Evolutionary conservation across 495 filamentous ascomycete genomes (phyloP), one percentile per base, ranked within the genome.

Genomic region (Neurospora hispaniola): DNA sequence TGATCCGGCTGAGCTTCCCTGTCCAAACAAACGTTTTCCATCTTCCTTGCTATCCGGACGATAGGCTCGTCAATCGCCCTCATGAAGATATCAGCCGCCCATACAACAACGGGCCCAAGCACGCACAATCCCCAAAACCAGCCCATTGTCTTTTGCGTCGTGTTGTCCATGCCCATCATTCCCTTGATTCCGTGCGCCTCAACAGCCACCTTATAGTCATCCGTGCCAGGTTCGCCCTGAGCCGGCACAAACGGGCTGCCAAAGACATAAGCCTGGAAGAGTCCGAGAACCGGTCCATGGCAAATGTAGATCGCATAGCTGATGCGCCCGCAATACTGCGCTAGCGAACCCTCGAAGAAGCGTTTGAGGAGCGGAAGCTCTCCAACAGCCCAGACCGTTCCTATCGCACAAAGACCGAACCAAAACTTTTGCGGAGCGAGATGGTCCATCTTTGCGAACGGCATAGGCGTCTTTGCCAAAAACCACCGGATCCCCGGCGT

Each of bases 251-350:
- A 71, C 8, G 73, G 40, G 31, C 54, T 43, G 6, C 81, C 81
- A 10, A 89, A 81, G 69, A 89, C 76, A 0, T 79, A 76, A 70
- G 84, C 85, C 42, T 86, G 85, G 70, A 87, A 80, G 0, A 84
- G 81, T 70, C 83, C 83, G 3, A 89, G 81, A 23, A 89, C 84
- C 12, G 87, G 86, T 1, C 88, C 88, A 70, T 90, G 89, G 39
- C 87, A 84, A 71, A 90, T 86, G 70, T 90, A 90, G 42, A 90
- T 84, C 10, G 87, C 84, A 73, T 85, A 90, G 42, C 87, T 89
- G 75, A 90, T 87, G 35, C 86, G 84, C 46, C 89, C 89, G 16
- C 89, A 83, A 75, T 91, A 91, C 75, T 89, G 89, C 27, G 88
- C 87, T 0, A 90, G 66, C 0, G 81, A 77, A 48, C 85, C 85